Conservation (phyloP, 768 basidiomycete genomes). For the Hericium coralloides region DNA sequence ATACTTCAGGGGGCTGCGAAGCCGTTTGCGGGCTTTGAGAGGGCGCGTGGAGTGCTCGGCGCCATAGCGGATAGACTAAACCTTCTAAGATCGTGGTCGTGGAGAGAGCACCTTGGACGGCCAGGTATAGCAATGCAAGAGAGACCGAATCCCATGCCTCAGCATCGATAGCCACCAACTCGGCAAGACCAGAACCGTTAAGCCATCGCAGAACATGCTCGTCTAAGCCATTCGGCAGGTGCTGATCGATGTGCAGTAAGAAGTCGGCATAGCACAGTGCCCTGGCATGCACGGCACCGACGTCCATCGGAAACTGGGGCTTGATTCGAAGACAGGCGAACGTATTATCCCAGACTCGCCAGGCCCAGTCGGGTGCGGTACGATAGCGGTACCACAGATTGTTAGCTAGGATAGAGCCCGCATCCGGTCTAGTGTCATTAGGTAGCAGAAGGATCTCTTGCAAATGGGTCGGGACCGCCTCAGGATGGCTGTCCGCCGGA, state of each 20-base stretch:
- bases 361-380: slow-evolving; percentile 63
- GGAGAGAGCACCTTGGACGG: slow-evolving; percentile 57
- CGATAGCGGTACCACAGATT: slow-evolving; percentile 80
- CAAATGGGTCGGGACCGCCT: slow-evolving; percentile 28
- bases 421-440: slow-evolving; percentile 47
- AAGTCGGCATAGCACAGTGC: slow-evolving; percentile 64
- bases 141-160: slow-evolving; percentile 64
- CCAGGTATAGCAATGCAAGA: slow-evolving; percentile 53
- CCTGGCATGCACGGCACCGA: slow-evolving; percentile 36
- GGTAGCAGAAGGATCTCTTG: slow-evolving; percentile 66
- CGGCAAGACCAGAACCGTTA: slow-evolving; percentile 53
- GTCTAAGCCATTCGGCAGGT: slow-evolving; percentile 68
- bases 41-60: slow-evolving; percentile 36
- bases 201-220: slow-evolving; percentile 67
- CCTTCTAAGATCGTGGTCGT: slow-evolving; percentile 68
- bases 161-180: slow-evolving; percentile 46
- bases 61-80: slow-evolving; percentile 75
- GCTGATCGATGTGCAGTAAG: slow-evolving; percentile 65
- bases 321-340: slow-evolving; percentile 67
- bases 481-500: slow-evolving; percentile 26
- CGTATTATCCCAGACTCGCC: slow-evolving; percentile 80
- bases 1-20: slow-evolving; percentile 32
- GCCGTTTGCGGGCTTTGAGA: slow-evolving; percentile 23
- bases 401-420: slow-evolving; percentile 63
- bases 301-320: slow-evolving; percentile 43